Evolutionary conservation across 306 rosid genomes (phyloP).

Genomic region (Canavalia ensiformis): DNA sequence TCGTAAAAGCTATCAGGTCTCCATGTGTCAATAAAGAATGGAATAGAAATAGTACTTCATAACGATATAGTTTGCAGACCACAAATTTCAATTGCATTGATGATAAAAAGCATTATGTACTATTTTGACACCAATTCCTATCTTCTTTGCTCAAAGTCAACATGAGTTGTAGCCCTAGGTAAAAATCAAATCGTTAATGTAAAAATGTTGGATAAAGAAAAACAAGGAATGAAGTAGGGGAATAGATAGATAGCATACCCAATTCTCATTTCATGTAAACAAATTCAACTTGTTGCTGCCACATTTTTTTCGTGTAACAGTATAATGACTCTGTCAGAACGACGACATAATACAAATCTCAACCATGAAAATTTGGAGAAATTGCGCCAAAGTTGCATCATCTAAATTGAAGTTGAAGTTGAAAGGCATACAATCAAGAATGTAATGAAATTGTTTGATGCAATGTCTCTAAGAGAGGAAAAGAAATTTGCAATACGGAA

Average conservation of each 20-base stretch:
- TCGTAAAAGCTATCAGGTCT: constrained; percentile 92
- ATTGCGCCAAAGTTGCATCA: constrained; percentile 53
- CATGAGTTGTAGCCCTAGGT: constrained; percentile 83
- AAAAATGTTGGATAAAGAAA: not conserved
- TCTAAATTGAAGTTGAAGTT: constrained; percentile 42
- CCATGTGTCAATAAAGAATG: constrained; percentile 86
- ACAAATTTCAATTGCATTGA: constrained; percentile 90
- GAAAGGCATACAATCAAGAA: constrained; percentile 46
- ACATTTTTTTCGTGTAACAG: too few species aligned
- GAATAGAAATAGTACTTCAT: constrained; percentile 89
- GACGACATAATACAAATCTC: too few species aligned
- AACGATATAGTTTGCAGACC: constrained; percentile 87
- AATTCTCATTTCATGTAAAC: not conserved
- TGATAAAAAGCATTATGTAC: constrained; percentile 85
- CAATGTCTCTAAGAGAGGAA: constrained; percentile 60
- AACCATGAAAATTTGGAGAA: constrained; percentile 58
- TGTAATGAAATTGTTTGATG: constrained; percentile 66
- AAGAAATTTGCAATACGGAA: not conserved
- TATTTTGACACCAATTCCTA: constrained; percentile 75
- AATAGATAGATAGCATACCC: constrained; percentile 44
- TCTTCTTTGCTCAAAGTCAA: constrained; percentile 78
- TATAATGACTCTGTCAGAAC: too few species aligned
- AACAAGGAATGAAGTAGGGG: not conserved
- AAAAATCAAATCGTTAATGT: not conserved
- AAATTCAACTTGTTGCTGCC: too few species aligned